Conservation (phyloP, 176 grass and related monocot genomes). For the sorghum (Sorghum bicolor) region Sorghum_bicolor_NCBIv3 NC_012870.2:7179501-7180000, state of each 20-base stretch:
- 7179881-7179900: conserved; percentile 30
- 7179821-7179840: conserved; percentile 28
- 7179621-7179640: conserved; percentile 73
- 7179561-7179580: conserved; percentile 37
- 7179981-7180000: background rate
- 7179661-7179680: conserved; percentile 81
- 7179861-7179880: conserved; percentile 32
- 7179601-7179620: conserved; percentile 82
- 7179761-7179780: conserved; percentile 17
- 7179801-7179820: background rate
- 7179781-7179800: conserved; percentile 32
- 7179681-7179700: conserved; percentile 83
- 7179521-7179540: background rate
- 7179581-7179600: conserved; percentile 98
- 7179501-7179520: background rate
- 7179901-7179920: conserved; percentile 39
- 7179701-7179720: conserved; percentile 83
- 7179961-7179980: background rate
- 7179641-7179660: conserved; percentile 77
- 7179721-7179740: conserved; percentile 15
- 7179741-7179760: conserved; percentile 2
- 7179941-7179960: background rate
- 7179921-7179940: conserved; percentile 35
- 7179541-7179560: background rate
- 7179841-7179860: conserved; percentile 30